Conservation (phyloP, 176 grass and related monocot genomes). For the Paspalum vaginatum region DNA sequence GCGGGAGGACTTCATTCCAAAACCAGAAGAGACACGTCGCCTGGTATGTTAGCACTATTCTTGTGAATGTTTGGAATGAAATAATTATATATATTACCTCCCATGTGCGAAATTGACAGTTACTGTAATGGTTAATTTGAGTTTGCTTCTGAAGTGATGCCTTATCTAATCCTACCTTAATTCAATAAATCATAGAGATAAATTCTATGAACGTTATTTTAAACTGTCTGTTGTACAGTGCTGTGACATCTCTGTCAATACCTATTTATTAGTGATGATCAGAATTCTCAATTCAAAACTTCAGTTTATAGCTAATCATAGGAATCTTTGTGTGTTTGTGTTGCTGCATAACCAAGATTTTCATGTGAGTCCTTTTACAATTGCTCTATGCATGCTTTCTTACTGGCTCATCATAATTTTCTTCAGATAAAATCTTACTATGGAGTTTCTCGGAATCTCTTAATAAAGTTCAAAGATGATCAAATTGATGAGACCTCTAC, state of each 20-base stretch:
- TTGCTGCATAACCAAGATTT: slow-evolving; percentile 21
- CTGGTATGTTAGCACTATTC: slow-evolving; percentile 60
- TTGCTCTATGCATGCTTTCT: slow-evolving; percentile 4
- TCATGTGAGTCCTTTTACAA: neutral
- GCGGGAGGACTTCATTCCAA: slow-evolving; percentile 94
- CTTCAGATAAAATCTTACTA: slow-evolving; percentile 94
- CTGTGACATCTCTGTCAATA: neutral
- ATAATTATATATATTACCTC: neutral
- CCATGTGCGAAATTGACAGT: neutral
- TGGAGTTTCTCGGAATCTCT: slow-evolving; percentile 89
- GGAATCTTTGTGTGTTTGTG: neutral
- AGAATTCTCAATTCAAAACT: neutral
- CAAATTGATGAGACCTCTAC: slow-evolving; percentile 90
- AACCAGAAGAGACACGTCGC: slow-evolving; percentile 85
- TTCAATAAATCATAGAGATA: neutral
- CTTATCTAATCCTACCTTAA: neutral
- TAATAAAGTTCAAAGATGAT: slow-evolving; percentile 97
- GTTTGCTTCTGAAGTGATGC: neutral
- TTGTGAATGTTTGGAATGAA: slow-evolving; percentile 13
- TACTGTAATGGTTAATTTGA: slow-evolving; percentile 15
- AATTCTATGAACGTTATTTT: neutral
- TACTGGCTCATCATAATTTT: neutral
- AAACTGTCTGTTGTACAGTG: neutral
- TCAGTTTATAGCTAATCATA: slow-evolving; percentile 6
- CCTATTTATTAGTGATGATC: neutral